A percentile compares a stretch with the other conserved stretches of the same genome.
These are phyloP conservation scores for Penicillium olsonii DNA, from an alignment of 2,329 filamentous ascomycete genomes.

Conservation along the genomic window DNA sequence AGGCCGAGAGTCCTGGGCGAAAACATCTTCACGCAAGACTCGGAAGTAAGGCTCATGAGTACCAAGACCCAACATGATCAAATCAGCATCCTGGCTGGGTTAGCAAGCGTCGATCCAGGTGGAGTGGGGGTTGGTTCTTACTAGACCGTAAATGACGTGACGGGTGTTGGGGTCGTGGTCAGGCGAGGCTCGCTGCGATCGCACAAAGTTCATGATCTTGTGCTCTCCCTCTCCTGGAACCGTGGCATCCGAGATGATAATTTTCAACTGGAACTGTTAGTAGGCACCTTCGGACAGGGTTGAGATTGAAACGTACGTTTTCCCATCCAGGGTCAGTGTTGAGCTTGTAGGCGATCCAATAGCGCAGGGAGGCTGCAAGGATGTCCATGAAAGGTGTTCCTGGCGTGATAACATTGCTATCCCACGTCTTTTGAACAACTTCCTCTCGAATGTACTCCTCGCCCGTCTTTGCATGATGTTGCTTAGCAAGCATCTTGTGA, in stretches of 20 bases:
- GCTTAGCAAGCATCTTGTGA: slow-evolving; percentile 77
- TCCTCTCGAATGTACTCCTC: slow-evolving; percentile 63
- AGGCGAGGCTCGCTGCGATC: slow-evolving; percentile 85
- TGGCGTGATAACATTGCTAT: slow-evolving; percentile 84
- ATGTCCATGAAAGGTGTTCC: slow-evolving; percentile 99
- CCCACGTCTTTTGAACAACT: slow-evolving; percentile 84
- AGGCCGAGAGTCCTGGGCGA: slow-evolving; percentile 81
- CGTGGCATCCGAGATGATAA: slow-evolving; percentile 97
- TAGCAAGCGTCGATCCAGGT: slow-evolving; percentile 18
- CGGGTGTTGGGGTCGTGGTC: slow-evolving; percentile 95
- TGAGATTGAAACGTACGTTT: slow-evolving; percentile 51
- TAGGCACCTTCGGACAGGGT: neutral
- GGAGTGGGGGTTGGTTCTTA: slow-evolving; percentile 24
- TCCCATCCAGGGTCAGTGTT: slow-evolving; percentile 97
- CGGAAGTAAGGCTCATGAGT: slow-evolving; percentile 98
- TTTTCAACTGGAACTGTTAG: slow-evolving; percentile 64
- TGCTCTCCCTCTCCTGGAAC: slow-evolving; percentile 98
- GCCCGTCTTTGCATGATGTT: slow-evolving; percentile 64
- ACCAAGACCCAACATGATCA: slow-evolving; percentile 96
- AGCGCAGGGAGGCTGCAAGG: slow-evolving; percentile 82
- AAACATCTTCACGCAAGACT: slow-evolving; percentile 94
- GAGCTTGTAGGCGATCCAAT: slow-evolving; percentile 97
- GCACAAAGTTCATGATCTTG: slow-evolving; percentile 98
- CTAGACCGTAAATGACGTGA: slow-evolving; percentile 93
- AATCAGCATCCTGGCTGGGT: slow-evolving; percentile 71